Evolutionary conservation across 2,329 filamentous ascomycete genomes (phyloP), one percentile per base, ranked within the genome.

Genomic region (Xylariales sp.): DNA sequence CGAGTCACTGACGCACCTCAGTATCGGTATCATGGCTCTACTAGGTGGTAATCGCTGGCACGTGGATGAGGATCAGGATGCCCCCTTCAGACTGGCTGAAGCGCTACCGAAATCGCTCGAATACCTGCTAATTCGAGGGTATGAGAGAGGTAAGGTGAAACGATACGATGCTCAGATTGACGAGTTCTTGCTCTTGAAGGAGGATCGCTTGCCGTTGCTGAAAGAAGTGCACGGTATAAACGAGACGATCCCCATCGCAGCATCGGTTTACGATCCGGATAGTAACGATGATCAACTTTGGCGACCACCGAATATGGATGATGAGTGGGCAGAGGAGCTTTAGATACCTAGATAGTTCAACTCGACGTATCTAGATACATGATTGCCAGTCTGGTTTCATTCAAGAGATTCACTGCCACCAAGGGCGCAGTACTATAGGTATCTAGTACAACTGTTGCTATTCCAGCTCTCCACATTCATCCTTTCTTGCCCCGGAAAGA

Each of bases 91-190:
- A 36, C 62, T 60, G 3, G 43, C 8, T 43, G 62, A 60, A 5
- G 62, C 62, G 41, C 56, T 65, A 34, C 62, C 62, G 5, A 55
- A 43, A 43, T 60, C 56, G 1, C 56, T 65, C 30, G 56, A 65
- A 18, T 65, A 60, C 49, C 32, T 65, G 50, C 32, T 55, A 41
- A 65, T 65, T 16, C 62, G 56, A 43, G 62, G 62, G 12, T 65
- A 65, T 16, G 41, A 32, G 48, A 54, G 56, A 43, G 62, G 62
- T 9, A 43, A 12, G 9, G 32, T 55, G 16, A 12, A 41, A 36
- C 18, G 14, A 45, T 50, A 65, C 10, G 62, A 65, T 54, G 3
- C 2, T 3, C 56, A 65, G 32, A 65, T 60, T 43, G 49, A 60
- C 41, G 62, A 65, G 49, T 41, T 60, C 49, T 28, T 65, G 43